Percentiles rank a stretch among this genome's conserved stretches.
These are phyloP conservation scores for Furcasterigmium sp. DNA, from an alignment of 2,329 filamentous ascomycete genomes.

Conservation along the genomic window DNA sequence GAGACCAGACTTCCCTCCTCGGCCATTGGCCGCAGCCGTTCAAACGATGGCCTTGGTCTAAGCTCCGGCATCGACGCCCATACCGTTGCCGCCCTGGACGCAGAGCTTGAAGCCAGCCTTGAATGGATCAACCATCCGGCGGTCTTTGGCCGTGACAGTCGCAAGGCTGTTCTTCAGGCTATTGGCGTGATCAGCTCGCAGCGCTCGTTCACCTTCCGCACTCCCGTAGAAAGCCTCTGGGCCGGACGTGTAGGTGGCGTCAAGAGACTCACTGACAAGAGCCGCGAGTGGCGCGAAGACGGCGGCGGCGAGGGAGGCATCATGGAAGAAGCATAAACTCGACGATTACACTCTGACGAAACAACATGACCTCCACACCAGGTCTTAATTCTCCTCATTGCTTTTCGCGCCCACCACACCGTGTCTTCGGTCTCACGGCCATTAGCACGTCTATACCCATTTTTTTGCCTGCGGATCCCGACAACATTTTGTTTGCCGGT, in stretches of 20 bases:
- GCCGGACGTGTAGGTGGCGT: slow-evolving; percentile 77
- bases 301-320: slow-evolving; percentile 67
- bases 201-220: slow-evolving; percentile 87
- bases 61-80: slow-evolving; percentile 73
- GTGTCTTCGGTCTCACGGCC: not conserved
- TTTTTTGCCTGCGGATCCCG: not conserved
- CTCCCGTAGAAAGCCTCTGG: slow-evolving; percentile 85
- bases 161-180: slow-evolving; percentile 92
- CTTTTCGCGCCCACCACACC: not conserved
- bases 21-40: slow-evolving; percentile 43
- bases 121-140: slow-evolving; percentile 98
- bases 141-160: slow-evolving; percentile 86
- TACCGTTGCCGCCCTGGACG: slow-evolving; percentile 82
- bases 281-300: slow-evolving; percentile 87
- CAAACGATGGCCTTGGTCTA: slow-evolving; percentile 53
- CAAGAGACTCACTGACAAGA: slow-evolving; percentile 74
- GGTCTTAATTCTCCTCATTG: not conserved
- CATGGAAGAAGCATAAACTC: slow-evolving; percentile 48
- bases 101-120: slow-evolving; percentile 81
- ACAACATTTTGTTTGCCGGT: not conserved
- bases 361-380: too few relatives aligned
- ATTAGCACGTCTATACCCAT: not conserved
- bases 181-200: slow-evolving; percentile 97
- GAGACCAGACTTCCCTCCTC: slow-evolving; percentile 39
- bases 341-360: too few relatives aligned